Evolutionary conservation across 1,139 yeast species (phyloP), one percentile per base, ranked within the genome.

Genomic region (Suhomyces anneliseae): DNA sequence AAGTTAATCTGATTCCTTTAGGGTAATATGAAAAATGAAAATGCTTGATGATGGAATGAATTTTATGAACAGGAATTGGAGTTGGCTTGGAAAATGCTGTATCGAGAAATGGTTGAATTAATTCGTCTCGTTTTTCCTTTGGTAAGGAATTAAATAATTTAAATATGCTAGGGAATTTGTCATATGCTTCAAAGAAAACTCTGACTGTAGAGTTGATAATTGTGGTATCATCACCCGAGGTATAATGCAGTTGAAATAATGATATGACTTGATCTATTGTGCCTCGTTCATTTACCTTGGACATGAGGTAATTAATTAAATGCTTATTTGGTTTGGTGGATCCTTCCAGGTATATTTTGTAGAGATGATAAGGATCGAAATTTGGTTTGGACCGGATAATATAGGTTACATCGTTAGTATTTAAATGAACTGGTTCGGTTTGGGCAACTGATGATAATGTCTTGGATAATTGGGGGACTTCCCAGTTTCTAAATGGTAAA

Each of bases 221-320:
- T 6, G 46, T 15, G 4, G 27, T n/a, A 29, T 49, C 50, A 26
- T 53, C 50, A n/a, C 45, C 40, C 8, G 41, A 15, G 9, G 32
- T 14, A 31, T 27, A 45, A 27, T 49, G 39, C 9, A 41, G 38
- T 4, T 42, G 38, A 8, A 48, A 38, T 6, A 56, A 39, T 26
- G 39, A n/a, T 26, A 41, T 31, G 4, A 49, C 34, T 27, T 53
- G 49, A 0, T 29, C 44, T 10, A 44, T 32, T 27, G 44, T 14
- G 3, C 38, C 48, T 1, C 24, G 11, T 7, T 29, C 26, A 14
- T 46, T 35, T 8, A 54, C 40, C 9, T 42, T 43, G 10, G 34
- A 35, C 45, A 46, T 37, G 11, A 56, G 43, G n/a, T 44, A 48
- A 39, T 54, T 55, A 35, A 56, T 46, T 15, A 56, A 46, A 27